Percentiles rank a stretch among this genome's conserved stretches.
Evolutionary conservation across 371 early-diverging fungal genomes (phyloP).

Genomic region (Mucor mucedo): DNA sequence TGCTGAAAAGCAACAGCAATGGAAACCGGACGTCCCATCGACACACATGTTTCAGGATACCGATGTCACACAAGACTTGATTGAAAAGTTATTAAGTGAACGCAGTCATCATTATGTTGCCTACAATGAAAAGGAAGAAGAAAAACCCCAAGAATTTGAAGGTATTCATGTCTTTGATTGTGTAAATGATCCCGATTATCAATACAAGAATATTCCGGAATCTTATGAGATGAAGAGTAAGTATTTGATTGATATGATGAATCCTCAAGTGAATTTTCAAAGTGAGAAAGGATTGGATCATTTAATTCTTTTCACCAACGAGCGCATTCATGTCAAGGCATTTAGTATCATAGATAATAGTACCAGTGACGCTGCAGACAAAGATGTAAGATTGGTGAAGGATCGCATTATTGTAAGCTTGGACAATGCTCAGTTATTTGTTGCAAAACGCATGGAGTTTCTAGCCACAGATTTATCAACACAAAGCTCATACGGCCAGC

Average conservation of each 20-base stretch:
- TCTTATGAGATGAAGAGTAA: conserved; percentile 52
- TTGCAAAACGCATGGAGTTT: conserved; percentile 42
- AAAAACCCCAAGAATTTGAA: conserved; percentile 7
- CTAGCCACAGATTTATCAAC: conserved; percentile 31
- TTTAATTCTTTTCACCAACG: conserved; percentile 59
- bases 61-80: conserved; percentile 50
- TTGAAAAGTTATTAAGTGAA: conserved; percentile 58
- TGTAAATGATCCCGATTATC: conserved; percentile 38
- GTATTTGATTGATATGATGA: conserved; percentile 58
- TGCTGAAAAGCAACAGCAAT: conserved; percentile 28
- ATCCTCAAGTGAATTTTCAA: conserved; percentile 69
- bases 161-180: conserved; percentile 11
- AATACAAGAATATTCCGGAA: conserved; percentile 45
- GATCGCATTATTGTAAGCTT: conserved; percentile 65
- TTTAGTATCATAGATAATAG: conserved; percentile 55
- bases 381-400: conserved; percentile 61
- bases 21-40: conserved; percentile 22
- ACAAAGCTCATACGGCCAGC: conserved; percentile 52
- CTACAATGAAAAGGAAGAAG: conserved; percentile 52
- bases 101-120: conserved; percentile 50
- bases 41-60: conserved; percentile 18
- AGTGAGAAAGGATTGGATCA: conserved; percentile 31
- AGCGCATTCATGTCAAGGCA: conserved; percentile 57
- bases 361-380: conserved; percentile 14
- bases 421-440: conserved; percentile 75